Base-by-base conservation (phyloP, 139 green algal genomes). In the Haematococcus sp. region DNA sequence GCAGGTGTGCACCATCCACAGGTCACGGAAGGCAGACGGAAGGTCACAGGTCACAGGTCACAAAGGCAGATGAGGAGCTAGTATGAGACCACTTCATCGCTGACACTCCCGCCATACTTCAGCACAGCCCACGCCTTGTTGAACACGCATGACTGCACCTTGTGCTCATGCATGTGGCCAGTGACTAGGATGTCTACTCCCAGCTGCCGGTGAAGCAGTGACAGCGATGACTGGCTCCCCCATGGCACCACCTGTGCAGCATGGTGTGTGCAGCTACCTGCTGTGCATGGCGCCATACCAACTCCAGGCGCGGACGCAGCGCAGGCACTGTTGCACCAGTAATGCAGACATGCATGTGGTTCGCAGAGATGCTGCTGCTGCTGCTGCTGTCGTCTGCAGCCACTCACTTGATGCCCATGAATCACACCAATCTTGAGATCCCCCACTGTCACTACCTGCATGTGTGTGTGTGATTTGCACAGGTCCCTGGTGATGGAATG, bases 121-220 rank as follows among this genome's bases (percentile, higher is more conserved):
- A n/a, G n/a, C n/a, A n/a, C n/a, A n/a, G n/a, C n/a, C 9, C n/a
- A 32, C 4, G 22, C 23, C 5, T 61, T 61, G 54, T 28, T n/a
- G n/a, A n/a, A n/a, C n/a, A 4, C 9, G 9, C 54, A 61, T 13
- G 4, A 13, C 54, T 19, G 7, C 77, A 91, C 89, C 83, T 94
- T 90, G 74, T 95, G 93, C 51, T 90, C 83, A 71, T 98, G 94
- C 22, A 93, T 97, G 85, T 98, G 91, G 0, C 94, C 95, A 0
- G 88, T 96, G 5, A 99, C 77, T 19, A 99, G 86, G 43, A 99
- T 94, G 79, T 99, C 95, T 0, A 90, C 92, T 33, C 91, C 87
- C 64, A 98, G 70, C 71, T 92, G 88, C 52, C 95, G 75, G 75
- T 96, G 88, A 63, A 98, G 69, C 25, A 91, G 86, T 9, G 85